Conservation (phyloP, 495 filamentous ascomycete species). For the Lindgomyces ingoldianus region DNA sequence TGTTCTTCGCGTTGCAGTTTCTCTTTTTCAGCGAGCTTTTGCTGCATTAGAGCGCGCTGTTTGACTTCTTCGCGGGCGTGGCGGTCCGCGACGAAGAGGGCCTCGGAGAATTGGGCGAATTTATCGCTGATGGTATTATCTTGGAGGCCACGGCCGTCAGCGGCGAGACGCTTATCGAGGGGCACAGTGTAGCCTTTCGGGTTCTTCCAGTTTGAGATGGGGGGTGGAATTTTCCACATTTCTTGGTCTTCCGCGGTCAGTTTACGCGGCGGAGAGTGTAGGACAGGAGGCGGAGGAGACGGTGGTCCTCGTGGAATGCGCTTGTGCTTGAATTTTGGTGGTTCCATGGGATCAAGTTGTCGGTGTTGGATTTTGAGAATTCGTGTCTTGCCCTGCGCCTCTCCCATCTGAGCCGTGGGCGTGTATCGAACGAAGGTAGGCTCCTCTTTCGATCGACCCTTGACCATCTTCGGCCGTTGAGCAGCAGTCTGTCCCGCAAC, state of each 20-base stretch:
- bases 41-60: conserved; percentile 91
- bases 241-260: conserved; percentile 97
- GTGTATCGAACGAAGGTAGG: conserved; percentile 96
- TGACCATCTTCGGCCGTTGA: conserved; percentile 95
- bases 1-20: conserved; percentile 91
- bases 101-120: conserved; percentile 94
- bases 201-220: conserved; percentile 99
- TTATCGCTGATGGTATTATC: conserved; percentile 99
- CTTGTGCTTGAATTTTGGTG: conserved; percentile 97
- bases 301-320: conserved; percentile 96
- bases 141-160: conserved; percentile 87
- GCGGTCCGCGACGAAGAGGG: conserved; percentile 87
- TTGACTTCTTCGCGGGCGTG: conserved; percentile 95
- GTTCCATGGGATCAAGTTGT: conserved; percentile 96
- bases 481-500: conserved; percentile 84
- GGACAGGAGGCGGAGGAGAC: conserved; percentile 86
- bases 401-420: conserved; percentile 95
- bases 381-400: conserved; percentile 83
- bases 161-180: conserved; percentile 93
- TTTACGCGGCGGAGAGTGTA: conserved; percentile 94
- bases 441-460: conserved; percentile 71
- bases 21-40: conserved; percentile 94
- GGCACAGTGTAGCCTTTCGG: conserved; percentile 97
- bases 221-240: conserved; percentile 91
- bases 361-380: conserved; percentile 98